These are phyloP conservation scores for Phaeophleospora eucalypticola DNA, from an alignment of 2,329 filamentous ascomycete species.

Conservation along the genomic window DNA sequence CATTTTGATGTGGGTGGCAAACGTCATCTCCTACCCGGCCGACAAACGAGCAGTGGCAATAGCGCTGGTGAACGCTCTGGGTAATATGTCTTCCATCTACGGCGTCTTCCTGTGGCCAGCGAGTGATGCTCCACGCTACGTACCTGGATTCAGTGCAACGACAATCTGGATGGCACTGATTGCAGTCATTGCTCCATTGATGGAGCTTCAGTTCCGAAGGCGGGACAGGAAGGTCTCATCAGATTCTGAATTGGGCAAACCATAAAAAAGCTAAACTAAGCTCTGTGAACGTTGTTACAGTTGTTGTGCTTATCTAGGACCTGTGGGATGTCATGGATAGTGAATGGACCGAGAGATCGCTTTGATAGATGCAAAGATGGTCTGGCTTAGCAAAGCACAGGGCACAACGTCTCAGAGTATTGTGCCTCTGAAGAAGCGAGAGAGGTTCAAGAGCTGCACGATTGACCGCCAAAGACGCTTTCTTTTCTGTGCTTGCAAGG, in stretches of 20 bases:
- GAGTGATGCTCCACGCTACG: constrained; percentile 47
- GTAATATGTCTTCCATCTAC: constrained; percentile 55
- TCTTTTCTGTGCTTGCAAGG: too few species aligned
- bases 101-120: constrained; percentile 51
- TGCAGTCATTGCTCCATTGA: not conserved
- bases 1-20: not conserved
- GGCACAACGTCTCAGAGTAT: too few species aligned
- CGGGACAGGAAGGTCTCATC: not conserved
- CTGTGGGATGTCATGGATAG: too few species aligned
- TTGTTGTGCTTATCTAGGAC: too few species aligned
- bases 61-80: constrained; percentile 52
- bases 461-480: too few species aligned
- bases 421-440: too few species aligned
- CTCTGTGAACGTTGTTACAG: too few species aligned
- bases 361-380: too few species aligned
- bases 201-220: not conserved
- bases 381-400: too few species aligned
- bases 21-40: not conserved
- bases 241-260: not conserved
- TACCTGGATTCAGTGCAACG: constrained; percentile 37
- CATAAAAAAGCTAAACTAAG: too few species aligned
- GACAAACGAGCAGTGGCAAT: constrained; percentile 52
- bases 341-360: too few species aligned
- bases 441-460: too few species aligned
- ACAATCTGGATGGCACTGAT: not conserved